Percentiles rank a stretch among this genome's conserved stretches.
phyloP scores from a whole-genome alignment of 208 protist species.

The Acanthamoeba royreba region DNA sequence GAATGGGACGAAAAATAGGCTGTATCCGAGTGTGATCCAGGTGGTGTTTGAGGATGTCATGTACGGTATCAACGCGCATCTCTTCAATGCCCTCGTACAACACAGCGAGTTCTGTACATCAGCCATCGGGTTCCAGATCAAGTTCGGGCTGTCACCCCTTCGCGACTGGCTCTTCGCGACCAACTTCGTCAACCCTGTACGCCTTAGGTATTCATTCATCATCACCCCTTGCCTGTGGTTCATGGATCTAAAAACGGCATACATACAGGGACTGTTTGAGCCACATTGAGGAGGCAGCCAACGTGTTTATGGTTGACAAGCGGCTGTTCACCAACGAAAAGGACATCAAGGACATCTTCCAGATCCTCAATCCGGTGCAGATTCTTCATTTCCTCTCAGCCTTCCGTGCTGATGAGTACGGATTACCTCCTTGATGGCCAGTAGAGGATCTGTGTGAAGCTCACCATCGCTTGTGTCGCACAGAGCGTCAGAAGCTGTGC shows the following conservation, averaged over 20 bases:
- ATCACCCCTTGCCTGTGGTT: not conserved
- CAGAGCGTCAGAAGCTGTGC: not conserved
- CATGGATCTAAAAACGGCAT: too few species aligned
- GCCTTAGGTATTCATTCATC: not conserved
- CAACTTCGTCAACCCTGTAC: not conserved
- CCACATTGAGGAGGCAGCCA: constrained; percentile 25
- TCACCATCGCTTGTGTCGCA: not conserved
- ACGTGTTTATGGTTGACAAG: constrained; percentile 5
- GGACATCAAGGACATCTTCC: constrained; percentile 34
- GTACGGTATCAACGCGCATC: constrained; percentile 9
- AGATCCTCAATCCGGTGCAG: constrained; percentile 14
- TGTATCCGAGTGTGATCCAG: not conserved
- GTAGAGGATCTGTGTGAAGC: not conserved
- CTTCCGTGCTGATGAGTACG: constrained; percentile 5
- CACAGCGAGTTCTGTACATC: not conserved
- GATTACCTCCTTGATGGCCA: not conserved
- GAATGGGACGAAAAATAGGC: too few species aligned
- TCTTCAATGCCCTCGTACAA: not conserved
- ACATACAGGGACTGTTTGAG: not conserved
- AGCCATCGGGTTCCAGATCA: not conserved
- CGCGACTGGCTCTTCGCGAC: not conserved
- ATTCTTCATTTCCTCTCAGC: constrained; percentile 5
- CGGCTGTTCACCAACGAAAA: not conserved
- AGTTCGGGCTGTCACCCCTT: not conserved
- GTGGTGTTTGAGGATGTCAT: not conserved